phyloP scores from a whole-genome alignment of 768 basidiomycete genomes.

The Pulveroboletus ravenelii region DNA sequence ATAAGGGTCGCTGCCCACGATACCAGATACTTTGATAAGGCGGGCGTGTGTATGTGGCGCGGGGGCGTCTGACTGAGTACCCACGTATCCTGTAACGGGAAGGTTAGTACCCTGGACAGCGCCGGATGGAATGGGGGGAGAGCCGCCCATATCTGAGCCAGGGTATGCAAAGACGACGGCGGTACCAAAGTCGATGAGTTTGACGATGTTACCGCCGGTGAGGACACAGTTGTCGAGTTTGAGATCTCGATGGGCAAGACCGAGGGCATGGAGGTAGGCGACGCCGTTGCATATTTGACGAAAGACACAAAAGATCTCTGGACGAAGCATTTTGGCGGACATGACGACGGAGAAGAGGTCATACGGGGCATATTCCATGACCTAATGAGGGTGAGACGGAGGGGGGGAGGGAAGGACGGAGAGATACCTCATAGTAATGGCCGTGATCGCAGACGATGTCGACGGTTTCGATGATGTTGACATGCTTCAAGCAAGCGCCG shows the following conservation, averaged over 20 bases:
- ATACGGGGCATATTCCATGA: conserved; percentile 99
- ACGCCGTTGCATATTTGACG: conserved; percentile 98
- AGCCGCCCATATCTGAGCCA: conserved; percentile 61
- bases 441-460: conserved; percentile 98
- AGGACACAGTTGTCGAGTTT: conserved; percentile 99
- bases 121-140: conserved; percentile 17
- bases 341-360: conserved; percentile 99
- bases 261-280: conserved; percentile 95
- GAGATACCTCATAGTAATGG: conserved; percentile 90
- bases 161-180: conserved; percentile 99
- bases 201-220: conserved; percentile 91
- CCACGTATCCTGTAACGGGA: conserved; percentile 18
- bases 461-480: conserved; percentile 96
- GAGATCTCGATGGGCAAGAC: conserved; percentile 96
- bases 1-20: conserved; percentile 98
- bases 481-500: conserved; percentile 87
- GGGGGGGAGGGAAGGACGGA: background rate
- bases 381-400: conserved; percentile 42
- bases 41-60: conserved; percentile 39
- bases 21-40: conserved; percentile 67
- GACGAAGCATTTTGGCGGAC: conserved; percentile 97
- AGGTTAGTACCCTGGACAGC: background rate
- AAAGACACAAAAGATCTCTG: conserved; percentile 98
- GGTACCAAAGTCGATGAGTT: conserved; percentile 98
- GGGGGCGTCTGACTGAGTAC: conserved; percentile 18